A percentile compares a stretch with the other conserved stretches of the same genome.
Conservation (phyloP, 202 grass and related monocot genomes). For the Tripidium arundinaceum region DNA sequence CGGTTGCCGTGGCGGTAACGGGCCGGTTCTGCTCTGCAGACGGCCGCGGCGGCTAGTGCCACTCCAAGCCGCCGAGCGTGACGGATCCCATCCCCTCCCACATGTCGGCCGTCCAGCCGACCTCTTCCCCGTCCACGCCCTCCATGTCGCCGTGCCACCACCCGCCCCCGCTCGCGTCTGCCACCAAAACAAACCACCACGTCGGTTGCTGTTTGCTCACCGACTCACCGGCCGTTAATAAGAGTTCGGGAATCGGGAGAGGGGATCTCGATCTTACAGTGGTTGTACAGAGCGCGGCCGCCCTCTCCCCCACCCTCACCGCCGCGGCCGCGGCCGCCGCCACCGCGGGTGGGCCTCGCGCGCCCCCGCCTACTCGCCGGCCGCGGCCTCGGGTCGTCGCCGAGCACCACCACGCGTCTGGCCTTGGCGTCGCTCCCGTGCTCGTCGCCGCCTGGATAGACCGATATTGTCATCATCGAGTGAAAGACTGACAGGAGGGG, state of each 20-base stretch:
- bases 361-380: conserved; percentile 22
- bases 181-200: conserved; percentile 4
- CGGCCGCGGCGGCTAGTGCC: conserved; percentile 43
- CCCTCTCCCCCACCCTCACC: not conserved
- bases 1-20: not conserved
- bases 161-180: conserved; percentile 77
- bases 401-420: conserved; percentile 65
- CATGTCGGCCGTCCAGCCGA: conserved; percentile 70
- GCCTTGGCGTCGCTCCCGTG: not conserved
- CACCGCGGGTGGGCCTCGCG: not conserved
- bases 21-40: not conserved
- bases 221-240: not conserved
- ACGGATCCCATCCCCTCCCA: conserved; percentile 92
- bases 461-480: not conserved
- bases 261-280: conserved; percentile 56
- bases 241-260: not conserved
- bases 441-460: conserved; percentile 18
- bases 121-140: conserved; percentile 80
- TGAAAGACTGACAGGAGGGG: not conserved
- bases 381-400: conserved; percentile 61
- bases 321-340: too few relatives aligned
- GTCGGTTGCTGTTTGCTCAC: not conserved
- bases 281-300: conserved; percentile 59
- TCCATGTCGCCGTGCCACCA: conserved; percentile 73
- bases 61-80: conserved; percentile 72